A percentile compares a stretch with the other conserved stretches of the same genome.
Conservation (phyloP, 2,329 filamentous ascomycete genomes). For the Aspergillus cejpii region DNA sequence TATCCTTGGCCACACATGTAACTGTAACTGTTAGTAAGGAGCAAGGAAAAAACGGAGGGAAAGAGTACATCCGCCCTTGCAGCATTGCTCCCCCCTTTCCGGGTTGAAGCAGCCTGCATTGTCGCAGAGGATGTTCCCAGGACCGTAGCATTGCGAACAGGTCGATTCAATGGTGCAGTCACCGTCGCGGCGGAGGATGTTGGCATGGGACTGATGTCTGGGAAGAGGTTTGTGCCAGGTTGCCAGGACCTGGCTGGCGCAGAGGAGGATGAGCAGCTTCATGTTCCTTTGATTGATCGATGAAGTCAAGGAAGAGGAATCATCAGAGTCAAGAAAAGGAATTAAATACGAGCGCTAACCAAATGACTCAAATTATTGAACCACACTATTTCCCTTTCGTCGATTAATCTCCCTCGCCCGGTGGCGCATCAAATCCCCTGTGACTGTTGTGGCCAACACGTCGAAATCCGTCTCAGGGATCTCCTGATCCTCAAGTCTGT, state of each 20-base stretch:
- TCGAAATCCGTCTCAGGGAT: neutral
- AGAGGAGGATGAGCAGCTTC: neutral
- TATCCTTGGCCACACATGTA: neutral
- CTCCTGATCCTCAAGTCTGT: neutral
- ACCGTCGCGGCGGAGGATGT: neutral
- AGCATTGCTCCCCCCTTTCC: constrained; percentile 5
- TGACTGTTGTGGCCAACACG: neutral
- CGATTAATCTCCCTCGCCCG: neutral
- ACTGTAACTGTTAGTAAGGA: neutral
- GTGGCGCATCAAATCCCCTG: neutral
- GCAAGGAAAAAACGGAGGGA: neutral
- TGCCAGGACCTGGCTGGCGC: neutral
- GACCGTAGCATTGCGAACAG: constrained; percentile 6
- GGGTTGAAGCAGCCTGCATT: constrained; percentile 9
- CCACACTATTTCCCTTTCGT: too few relatives aligned
- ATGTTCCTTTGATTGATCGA: too few relatives aligned
- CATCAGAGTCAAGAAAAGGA: too few relatives aligned
- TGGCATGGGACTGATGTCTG: neutral
- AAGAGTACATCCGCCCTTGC: constrained; percentile 3
- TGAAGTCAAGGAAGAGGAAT: too few relatives aligned
- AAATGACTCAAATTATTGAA: too few relatives aligned
- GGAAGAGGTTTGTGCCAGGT: neutral
- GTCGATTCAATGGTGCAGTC: constrained; percentile 2
- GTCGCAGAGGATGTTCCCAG: constrained; percentile 7
- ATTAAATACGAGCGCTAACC: too few relatives aligned